Evolutionary conservation across 2,329 filamentous ascomycete species (phyloP).

Genomic region (Phaeoacremonium minimum): DNA sequence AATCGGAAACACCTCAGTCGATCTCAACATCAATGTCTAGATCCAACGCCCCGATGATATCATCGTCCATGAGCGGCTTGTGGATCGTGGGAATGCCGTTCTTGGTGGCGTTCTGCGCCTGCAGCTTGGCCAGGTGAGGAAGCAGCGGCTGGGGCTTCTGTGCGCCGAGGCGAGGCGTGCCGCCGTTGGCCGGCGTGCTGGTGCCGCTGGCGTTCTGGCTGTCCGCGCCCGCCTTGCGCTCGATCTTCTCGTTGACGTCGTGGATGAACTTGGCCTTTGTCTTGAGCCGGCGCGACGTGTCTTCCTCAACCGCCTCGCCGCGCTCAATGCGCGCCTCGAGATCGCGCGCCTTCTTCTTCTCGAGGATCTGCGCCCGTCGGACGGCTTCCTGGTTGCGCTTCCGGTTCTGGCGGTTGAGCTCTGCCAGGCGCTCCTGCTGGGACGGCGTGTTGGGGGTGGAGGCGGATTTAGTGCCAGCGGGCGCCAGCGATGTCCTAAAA

Average conservation of each 20-base stretch:
- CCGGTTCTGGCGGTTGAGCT: slow-evolving; percentile 81
- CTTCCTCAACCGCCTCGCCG: slow-evolving; percentile 57
- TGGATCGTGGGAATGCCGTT: slow-evolving; percentile 66
- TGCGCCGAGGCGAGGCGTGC: slow-evolving; percentile 42
- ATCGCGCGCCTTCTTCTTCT: slow-evolving; percentile 61
- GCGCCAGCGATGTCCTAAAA: slow-evolving; percentile 61
- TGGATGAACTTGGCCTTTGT: slow-evolving; percentile 66
- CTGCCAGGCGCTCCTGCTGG: slow-evolving; percentile 78
- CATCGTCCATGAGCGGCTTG: slow-evolving; percentile 81
- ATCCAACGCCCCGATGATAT: slow-evolving; percentile 85
- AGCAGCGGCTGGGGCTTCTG: slow-evolving; percentile 37
- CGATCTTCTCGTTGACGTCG: slow-evolving; percentile 46
- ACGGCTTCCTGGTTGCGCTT: slow-evolving; percentile 82
- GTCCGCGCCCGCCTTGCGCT: slow-evolving; percentile 40
- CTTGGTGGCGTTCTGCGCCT: slow-evolving; percentile 47
- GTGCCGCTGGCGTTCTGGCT: slow-evolving; percentile 45
- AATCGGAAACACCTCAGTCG: slow-evolving; percentile 39
- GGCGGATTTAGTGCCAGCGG: slow-evolving; percentile 49
- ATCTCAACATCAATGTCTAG: slow-evolving; percentile 91
- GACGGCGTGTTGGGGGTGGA: slow-evolving; percentile 41
- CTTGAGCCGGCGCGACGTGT: slow-evolving; percentile 57
- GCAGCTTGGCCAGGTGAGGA: slow-evolving; percentile 49
- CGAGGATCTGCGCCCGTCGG: slow-evolving; percentile 83
- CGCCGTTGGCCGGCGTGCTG: slow-evolving; percentile 47
- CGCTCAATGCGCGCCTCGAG: slow-evolving; percentile 57